Evolutionary conservation across 1,284 basidiomycete species (phyloP), one percentile per base, ranked within the genome.

Genomic region (Afroboletus lepidellus): DNA sequence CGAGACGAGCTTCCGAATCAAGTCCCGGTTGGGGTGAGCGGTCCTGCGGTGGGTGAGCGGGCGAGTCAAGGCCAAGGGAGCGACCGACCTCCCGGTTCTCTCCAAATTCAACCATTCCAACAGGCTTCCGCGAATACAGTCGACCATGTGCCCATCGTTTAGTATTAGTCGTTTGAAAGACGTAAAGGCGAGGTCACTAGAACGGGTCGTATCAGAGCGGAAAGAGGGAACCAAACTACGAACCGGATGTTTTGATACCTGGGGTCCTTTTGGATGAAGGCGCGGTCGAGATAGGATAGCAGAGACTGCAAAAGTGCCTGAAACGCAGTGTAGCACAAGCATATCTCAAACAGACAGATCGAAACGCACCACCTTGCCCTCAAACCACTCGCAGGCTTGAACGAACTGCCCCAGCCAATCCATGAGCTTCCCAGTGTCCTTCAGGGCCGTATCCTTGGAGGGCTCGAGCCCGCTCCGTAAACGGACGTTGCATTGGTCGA

Each of bases 211-310:
- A 8, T 65, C 18, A 54, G 51, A 30, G 29, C 12, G 18, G 3
- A 15, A 13, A 36, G 16, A 15, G n/a, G 3, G 20, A 12, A 18
- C 3, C 7, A 30, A 42, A 20, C 23, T 21, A 54, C 66, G 56
- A 57, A 84, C 84, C 64, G 75, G 38, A 83, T 77, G 20, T 63
- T 66, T 15, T 59, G 52, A 8, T 72, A 55, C 8, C 67, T 56
- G 33, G 70, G 61, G 27, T 71, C 67, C 50, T 75, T 70, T 3
- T 63, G 62, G 1, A 83, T 69, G 57, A 84, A 85, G 0, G 73
- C 72, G 61, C 84, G 81, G 60, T 89, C 84, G 38, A 88, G 69
- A 59, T 83, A 84, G 0, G 85, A 78, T 51, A 87, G 63, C 21
- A 87, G 63, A 0, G 82, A 83, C 57, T 76, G 70, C 9, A 88